Conservation (phyloP, 495 filamentous ascomycete species). For the Physcia stellaris region DNA sequence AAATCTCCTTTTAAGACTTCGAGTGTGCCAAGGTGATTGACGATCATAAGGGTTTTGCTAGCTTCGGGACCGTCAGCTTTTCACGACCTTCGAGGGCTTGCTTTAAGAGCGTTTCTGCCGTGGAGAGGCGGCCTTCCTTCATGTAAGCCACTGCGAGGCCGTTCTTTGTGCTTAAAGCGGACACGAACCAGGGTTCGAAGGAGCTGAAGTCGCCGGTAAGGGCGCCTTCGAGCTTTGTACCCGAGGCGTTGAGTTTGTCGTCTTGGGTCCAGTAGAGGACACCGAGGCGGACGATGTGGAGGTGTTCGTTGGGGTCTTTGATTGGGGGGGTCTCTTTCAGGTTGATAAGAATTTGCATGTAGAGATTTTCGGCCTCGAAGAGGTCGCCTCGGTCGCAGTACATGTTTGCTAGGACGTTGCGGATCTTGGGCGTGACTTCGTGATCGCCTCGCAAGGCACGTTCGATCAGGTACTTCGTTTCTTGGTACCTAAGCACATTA, state of each 20-base stretch:
- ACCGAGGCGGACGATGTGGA: slow-evolving; percentile 34
- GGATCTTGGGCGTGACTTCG: neutral
- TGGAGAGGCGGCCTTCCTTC: neutral
- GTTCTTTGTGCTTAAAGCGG: slow-evolving; percentile 4
- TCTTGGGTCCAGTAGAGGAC: slow-evolving; percentile 31
- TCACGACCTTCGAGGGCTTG: slow-evolving; percentile 23
- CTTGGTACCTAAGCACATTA: no score
- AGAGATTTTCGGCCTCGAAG: neutral
- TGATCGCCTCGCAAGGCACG: no score
- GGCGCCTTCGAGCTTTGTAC: slow-evolving; percentile 21
- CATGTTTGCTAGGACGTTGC: neutral
- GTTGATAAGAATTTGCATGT: slow-evolving; percentile 1
- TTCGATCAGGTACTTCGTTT: no score
- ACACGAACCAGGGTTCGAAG: slow-evolving; percentile 20
- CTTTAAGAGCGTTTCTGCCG: slow-evolving; percentile 8
- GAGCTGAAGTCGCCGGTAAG: slow-evolving; percentile 21
- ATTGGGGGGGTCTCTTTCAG: neutral
- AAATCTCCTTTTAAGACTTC: neutral
- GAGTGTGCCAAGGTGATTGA: neutral
- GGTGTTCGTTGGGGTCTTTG: slow-evolving; percentile 17
- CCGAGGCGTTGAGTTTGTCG: slow-evolving; percentile 27
- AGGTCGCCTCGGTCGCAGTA: neutral
- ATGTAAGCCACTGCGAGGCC: neutral
- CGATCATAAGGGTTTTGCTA: neutral
- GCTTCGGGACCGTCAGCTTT: slow-evolving; percentile 23